Conservation (phyloP, 768 basidiomycete species). For the Amanita muscaria region DNA sequence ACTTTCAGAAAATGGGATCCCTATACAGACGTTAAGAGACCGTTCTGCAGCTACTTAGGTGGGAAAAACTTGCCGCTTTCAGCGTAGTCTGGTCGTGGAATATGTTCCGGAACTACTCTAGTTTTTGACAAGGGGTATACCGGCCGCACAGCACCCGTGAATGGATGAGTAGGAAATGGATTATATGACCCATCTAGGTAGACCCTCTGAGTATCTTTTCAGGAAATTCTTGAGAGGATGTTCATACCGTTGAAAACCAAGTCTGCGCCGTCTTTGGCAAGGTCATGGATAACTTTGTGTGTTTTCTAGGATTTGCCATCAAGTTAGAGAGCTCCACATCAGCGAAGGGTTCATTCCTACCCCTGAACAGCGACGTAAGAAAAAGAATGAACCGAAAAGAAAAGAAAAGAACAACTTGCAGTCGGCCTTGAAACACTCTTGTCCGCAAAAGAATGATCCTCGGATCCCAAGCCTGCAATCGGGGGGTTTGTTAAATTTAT, state of each 20-base stretch:
- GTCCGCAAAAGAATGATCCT: constrained; percentile 87
- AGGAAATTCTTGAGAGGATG: neutral
- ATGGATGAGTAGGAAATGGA: constrained; percentile 70
- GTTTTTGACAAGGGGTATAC: constrained; percentile 81
- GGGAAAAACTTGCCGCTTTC: constrained; percentile 27
- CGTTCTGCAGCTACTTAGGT: no score
- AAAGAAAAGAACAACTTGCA: constrained; percentile 47
- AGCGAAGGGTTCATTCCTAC: constrained; percentile 18
- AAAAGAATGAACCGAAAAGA: constrained; percentile 11
- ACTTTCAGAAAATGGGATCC: constrained; percentile 51
- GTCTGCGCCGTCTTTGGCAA: constrained; percentile 32
- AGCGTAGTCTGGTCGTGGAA: constrained; percentile 85
- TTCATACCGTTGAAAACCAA: constrained; percentile 6
- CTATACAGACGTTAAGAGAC: constrained; percentile 26
- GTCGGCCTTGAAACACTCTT: constrained; percentile 92
- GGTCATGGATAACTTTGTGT: constrained; percentile 70
- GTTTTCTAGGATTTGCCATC: constrained; percentile 48
- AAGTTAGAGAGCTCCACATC: neutral
- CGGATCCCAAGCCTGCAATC: constrained; percentile 62
- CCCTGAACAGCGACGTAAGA: constrained; percentile 22
- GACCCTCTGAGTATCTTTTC: neutral
- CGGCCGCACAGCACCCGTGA: constrained; percentile 73
- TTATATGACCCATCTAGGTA: constrained; percentile 64
- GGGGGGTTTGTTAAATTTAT: no score
- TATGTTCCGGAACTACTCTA: constrained; percentile 73